Evolutionary conservation across 2,329 filamentous ascomycete genomes (phyloP), one percentile per base, ranked within the genome.

Genomic region (Fusarium sp.): DNA sequence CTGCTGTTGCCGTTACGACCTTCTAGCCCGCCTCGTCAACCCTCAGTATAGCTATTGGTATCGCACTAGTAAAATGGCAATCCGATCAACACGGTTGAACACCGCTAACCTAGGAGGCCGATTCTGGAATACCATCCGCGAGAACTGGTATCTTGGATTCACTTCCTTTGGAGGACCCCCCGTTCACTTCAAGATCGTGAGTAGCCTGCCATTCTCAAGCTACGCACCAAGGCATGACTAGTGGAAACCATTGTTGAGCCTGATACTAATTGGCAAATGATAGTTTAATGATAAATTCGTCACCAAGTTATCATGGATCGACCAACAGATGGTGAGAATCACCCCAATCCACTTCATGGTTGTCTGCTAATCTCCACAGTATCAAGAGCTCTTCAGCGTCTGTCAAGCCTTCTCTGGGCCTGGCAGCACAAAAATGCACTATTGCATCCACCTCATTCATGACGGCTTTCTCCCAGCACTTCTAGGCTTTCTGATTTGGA

Each of bases 351-450:
- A 9, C 0, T 8, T 2, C 0, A 9, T 2, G 14, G 4, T 7
- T 8, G 6, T 23, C 63, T 23, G 61, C n/a, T 2, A 4, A 10
- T 20, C 0, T 6, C 1, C 2, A 2, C 56, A 92, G 90, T 94
- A 92, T 80, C 91, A 93, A 80, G 92, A 94, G 77, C 86, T 94
- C 0, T 94, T 94, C 80, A 91, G 90, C 25, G 83, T 94, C 54
- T 89, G 88, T 20, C 92, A 94, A 81, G 90, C 90, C 1, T 85
- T 94, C 3, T 91, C 90, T 0, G 92, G 92, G 0, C 93, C 92
- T 0, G 92, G 76, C 0, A 92, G 89, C 72, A 94, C 92, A 2
- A 94, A 94, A 78, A 92, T 94, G 89, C 79, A 90, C 0, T 94
- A 93, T 68, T 92, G 89, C 68, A 90, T 94, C 43, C 89, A 91